Evolutionary conservation across 345 rosid species (phyloP).

Genomic region (Excoecaria agallocha): DNA sequence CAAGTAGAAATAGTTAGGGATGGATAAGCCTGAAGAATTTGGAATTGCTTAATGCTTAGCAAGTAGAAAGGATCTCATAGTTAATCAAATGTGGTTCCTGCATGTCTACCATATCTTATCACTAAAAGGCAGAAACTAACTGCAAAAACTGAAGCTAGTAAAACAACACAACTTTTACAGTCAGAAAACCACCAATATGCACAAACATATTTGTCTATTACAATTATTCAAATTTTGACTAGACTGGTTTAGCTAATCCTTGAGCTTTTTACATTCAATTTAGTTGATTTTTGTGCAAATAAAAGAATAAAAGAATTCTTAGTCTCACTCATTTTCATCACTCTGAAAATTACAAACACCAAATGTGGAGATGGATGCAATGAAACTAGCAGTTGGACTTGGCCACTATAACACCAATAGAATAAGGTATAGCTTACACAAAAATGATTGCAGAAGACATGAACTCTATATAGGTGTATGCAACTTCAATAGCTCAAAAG

Average conservation of each 20-base stretch:
- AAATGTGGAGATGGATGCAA: background rate
- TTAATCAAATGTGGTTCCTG: background rate
- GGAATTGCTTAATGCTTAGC: background rate
- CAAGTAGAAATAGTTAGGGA: background rate
- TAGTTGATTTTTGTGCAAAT: too few species aligned
- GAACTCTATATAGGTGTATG: background rate
- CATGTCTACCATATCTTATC: background rate
- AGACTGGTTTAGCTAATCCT: too few species aligned
- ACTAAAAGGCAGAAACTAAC: background rate
- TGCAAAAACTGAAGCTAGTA: background rate
- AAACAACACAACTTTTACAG: background rate
- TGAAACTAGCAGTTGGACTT: background rate
- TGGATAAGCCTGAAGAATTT: background rate
- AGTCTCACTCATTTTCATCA: too few species aligned
- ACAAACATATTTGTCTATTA: background rate
- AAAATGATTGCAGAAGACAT: background rate
- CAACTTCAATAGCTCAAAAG: background rate
- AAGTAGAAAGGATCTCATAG: background rate
- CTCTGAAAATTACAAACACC: too few species aligned
- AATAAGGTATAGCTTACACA: background rate
- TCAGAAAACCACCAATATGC: background rate
- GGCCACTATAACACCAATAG: background rate
- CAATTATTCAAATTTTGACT: background rate
- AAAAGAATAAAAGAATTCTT: too few species aligned
- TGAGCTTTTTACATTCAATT: too few species aligned